These are phyloP conservation scores for Neurospora tetraspora DNA, from an alignment of 495 filamentous ascomycete species.

Conservation along the genomic window DNA sequence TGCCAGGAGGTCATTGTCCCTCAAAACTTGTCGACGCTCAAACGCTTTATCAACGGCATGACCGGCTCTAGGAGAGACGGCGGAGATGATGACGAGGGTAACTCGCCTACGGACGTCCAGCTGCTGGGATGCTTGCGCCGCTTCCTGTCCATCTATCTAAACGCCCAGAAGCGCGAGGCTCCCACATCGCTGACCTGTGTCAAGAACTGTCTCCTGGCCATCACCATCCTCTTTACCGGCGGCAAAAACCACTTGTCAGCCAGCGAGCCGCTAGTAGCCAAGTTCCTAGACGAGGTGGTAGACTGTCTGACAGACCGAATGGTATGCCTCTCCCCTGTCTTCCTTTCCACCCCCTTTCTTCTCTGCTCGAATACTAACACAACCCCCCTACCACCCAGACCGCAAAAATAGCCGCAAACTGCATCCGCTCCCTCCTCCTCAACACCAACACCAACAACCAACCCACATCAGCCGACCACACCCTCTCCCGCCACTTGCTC, in stretches of 20 bases:
- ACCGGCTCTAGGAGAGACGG: conserved; percentile 33
- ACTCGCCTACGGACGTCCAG: conserved; percentile 36
- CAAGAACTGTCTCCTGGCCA: conserved; percentile 82
- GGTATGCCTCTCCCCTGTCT: conserved; percentile 28
- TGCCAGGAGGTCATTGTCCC: conserved; percentile 86
- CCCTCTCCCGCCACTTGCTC: conserved; percentile 61
- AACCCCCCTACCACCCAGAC: conserved; percentile 34
- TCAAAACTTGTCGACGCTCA: conserved; percentile 82
- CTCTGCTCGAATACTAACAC: background rate
- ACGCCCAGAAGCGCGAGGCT: conserved; percentile 74
- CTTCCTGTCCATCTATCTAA: conserved; percentile 69
- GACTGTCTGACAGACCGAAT: conserved; percentile 75
- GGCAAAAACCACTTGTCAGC: conserved; percentile 62
- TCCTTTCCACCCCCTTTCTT: background rate
- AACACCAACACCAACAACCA: conserved; percentile 33
- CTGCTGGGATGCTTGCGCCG: conserved; percentile 63
- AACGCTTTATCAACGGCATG: conserved; percentile 74
- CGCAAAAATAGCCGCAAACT: conserved; percentile 80
- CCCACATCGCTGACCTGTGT: conserved; percentile 77
- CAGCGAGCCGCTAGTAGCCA: conserved; percentile 56
- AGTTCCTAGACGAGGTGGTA: conserved; percentile 64
- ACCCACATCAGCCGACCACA: conserved; percentile 56
- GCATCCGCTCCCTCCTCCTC: conserved; percentile 70
- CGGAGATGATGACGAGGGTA: conserved; percentile 10
- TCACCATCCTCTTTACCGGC: conserved; percentile 79